Evolutionary conservation across 257 asterid genomes (phyloP), one percentile per base, ranked within the genome.

Genomic region (Ligustrum vulgare): DNA sequence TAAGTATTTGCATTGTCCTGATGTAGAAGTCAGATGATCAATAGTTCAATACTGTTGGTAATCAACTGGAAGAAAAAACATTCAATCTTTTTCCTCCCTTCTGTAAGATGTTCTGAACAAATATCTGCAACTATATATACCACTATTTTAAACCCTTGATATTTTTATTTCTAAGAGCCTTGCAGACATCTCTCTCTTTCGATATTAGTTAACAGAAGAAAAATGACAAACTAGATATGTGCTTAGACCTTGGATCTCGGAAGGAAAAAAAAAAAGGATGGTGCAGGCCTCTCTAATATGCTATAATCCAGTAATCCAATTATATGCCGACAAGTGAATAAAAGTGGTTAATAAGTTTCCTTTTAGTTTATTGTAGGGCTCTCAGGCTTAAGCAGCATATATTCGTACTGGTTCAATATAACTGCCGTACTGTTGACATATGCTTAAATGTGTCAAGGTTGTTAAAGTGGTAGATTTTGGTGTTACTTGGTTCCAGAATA

Each of bases 391-490:
- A n/a, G 31, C 31, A 20, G 64, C 64, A n/a, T 56, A 22, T 20
- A 56, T 56, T 56, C 32, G 1, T 22, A n/a, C 64, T 56, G 31
- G 22, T 7, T 60, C 18, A 23, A 10, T 60, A 10, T 60, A 23
- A 25, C 34, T 60, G 67, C 10, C 16, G 16, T 6, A 3, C 35
- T 22, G 34, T 60, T 60, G 15, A 13, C 2, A 32, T 23, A 25
- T 56, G 64, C 64, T 56, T 60, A 25, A 8, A 60, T 60, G 67
- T 25, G 64, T 56, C 32, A 56, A 93, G 98, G 93, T 92, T 75
- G 96, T 92, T 75, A 92, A 94, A 87, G 98, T 94, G 82, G 99
- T 93, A 49, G 99, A 94, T 84, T 91, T 94, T 80, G 99, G 99
- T 73, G 96, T 94, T 80, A 91, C 98, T 71, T 86, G 96, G 78